phyloP scores from a whole-genome alignment of 345 rosid species.

The Corchorus capsularis region DNA sequence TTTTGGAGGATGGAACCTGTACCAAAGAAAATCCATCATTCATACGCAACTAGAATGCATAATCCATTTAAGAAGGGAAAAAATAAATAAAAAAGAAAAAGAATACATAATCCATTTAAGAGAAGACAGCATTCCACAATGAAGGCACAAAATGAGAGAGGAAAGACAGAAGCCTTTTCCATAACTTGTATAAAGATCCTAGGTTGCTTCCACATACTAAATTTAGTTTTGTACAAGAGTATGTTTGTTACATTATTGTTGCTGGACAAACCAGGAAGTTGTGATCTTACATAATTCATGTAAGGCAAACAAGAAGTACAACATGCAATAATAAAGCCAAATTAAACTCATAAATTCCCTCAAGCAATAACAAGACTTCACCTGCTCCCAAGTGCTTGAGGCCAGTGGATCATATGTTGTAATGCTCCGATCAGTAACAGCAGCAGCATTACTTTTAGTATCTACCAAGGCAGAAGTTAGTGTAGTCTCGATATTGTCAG shows the following conservation, averaged over 20 bases:
- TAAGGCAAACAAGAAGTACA: background rate
- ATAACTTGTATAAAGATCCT: background rate
- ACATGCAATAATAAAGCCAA: background rate
- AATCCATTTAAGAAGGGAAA: background rate
- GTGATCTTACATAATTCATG: background rate
- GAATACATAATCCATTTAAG: background rate
- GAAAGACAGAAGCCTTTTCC: background rate
- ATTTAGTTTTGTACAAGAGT: background rate
- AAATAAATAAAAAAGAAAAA: no score
- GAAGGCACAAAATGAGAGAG: background rate
- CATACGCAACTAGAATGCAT: background rate
- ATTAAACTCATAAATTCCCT: background rate
- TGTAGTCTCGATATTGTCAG: constrained; percentile 70
- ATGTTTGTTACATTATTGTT: background rate
- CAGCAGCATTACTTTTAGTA: constrained; percentile 35
- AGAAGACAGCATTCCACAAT: background rate
- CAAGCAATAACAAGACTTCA: constrained; percentile 30
- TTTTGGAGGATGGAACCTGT: constrained; percentile 75
- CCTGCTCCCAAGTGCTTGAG: constrained; percentile 96
- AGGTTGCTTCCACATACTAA: background rate
- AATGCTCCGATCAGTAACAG: constrained; percentile 55
- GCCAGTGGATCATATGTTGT: constrained; percentile 74
- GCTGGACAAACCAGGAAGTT: background rate
- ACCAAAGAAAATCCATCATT: constrained; percentile 14
- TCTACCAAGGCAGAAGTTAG: constrained; percentile 62